Evolutionary conservation across 331 rosid species (phyloP).

Genomic region (Stylosanthes scabra): DNA sequence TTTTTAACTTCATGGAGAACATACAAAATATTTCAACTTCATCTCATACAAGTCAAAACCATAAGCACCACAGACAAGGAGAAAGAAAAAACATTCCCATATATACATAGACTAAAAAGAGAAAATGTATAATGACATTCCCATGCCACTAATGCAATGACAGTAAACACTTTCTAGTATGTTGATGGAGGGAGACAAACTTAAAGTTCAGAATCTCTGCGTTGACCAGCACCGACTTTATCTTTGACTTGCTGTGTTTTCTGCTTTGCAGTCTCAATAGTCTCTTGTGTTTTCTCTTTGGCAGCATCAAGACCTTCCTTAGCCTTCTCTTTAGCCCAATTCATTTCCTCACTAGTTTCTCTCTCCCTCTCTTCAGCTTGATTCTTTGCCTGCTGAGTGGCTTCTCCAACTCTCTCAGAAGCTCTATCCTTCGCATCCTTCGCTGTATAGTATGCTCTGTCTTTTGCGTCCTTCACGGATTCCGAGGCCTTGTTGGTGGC

Average conservation of each 20-base stretch:
- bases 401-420: not conserved
- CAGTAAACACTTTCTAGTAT: no score
- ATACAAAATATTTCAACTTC: conserved; percentile 21
- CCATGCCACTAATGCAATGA: no score
- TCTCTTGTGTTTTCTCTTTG: not conserved
- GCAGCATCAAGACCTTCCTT: conserved; percentile 28
- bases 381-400: not conserved
- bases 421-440: conserved; percentile 32
- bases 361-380: not conserved
- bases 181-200: not conserved
- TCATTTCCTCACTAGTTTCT: conserved; percentile 29
- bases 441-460: conserved; percentile 15
- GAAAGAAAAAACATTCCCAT: not conserved
- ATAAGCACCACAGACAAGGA: not conserved
- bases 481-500: not conserved
- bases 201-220: conserved; percentile 67
- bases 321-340: conserved; percentile 27
- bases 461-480: conserved; percentile 20
- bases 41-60: not conserved
- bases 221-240: conserved; percentile 24
- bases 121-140: not conserved
- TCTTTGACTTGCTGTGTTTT: conserved; percentile 45
- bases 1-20: not conserved
- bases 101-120: not conserved
- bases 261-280: conserved; percentile 40